Evolutionary conservation across 2,329 filamentous ascomycete species (phyloP), one percentile per base, ranked within the genome.

Genomic region (Diplocarpon mali): DNA sequence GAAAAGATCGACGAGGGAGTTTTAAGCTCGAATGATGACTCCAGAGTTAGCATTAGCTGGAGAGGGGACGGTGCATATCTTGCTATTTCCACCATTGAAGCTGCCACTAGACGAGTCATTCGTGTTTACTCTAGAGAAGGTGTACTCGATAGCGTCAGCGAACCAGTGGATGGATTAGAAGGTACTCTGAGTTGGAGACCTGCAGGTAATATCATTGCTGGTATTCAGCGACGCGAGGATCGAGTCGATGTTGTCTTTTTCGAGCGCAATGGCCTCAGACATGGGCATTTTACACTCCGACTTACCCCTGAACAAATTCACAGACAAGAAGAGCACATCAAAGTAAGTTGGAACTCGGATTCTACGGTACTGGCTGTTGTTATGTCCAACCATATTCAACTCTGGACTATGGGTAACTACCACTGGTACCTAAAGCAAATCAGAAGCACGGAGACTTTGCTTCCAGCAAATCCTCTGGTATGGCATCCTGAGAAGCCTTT

Each of bases 391-490:
- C 74, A 78, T 45, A 68, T 92, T n/a, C 92, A 98, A 60, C 69
- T 98, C 1, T 98, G 92, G 92, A 95, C 88, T 0, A 95, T 83
- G 73, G 85, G 87, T 15, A 98, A 98, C 62, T 98, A 98, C 56
- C 86, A 96, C 61, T 98, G 92, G 76, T 96, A 96, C 62, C 71
- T 98, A 13, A 98, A 98, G 67, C 88, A 95, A 62, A 88, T 95
- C 60, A 71, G 95, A 6, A 65, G 68, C 6, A 66, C 72, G 6
- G 57, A 55, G 11, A 53, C 57, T 38, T 55, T 60, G 32, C 52
- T 77, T n/a, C 27, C 49, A n/a, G 40, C 35, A 14, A 47, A 24
- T 15, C 49, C 57, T 13, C 16, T 63, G 5, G 61, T 69, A 1
- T 98, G 92, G 92, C 87, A 98, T 62, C 77, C 86, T 1, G 92